Percentiles rank a stretch among this genome's conserved stretches.
phyloP scores from a whole-genome alignment of 2,329 filamentous ascomycete genomes.

The Aspergillus sclerotialis region DNA sequence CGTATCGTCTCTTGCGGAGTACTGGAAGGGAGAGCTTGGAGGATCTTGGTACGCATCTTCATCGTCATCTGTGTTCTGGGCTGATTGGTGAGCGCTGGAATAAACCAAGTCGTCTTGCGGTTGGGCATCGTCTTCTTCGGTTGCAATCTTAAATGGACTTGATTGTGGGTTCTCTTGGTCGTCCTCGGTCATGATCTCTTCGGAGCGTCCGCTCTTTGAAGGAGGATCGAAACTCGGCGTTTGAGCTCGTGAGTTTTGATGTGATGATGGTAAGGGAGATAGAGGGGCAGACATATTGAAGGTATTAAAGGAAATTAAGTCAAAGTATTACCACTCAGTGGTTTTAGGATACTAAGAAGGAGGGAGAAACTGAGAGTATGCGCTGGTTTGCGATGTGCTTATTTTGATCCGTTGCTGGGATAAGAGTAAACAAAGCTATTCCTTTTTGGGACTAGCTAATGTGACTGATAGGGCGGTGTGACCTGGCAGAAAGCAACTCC shows the following conservation, averaged over 20 bases:
- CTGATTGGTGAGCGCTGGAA: conserved; percentile 11
- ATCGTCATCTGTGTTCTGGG: conserved; percentile 14
- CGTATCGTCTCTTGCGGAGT: conserved; percentile 25
- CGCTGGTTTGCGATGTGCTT: too few relatives aligned
- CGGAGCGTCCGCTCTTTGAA: conserved; percentile 10
- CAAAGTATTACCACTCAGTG: not conserved
- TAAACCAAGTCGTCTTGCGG: conserved; percentile 7
- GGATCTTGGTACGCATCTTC: conserved; percentile 12
- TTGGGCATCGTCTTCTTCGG: conserved; percentile 10
- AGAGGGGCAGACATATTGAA: conserved; percentile 32
- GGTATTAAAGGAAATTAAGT: not conserved
- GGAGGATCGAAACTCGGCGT: conserved; percentile 17
- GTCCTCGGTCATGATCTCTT: conserved; percentile 11
- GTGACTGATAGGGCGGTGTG: conserved; percentile 5
- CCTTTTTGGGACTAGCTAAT: conserved; percentile 10
- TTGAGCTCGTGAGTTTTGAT: conserved; percentile 32
- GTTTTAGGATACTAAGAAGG: too few relatives aligned
- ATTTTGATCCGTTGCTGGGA: conserved; percentile 19
- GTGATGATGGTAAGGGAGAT: conserved; percentile 34
- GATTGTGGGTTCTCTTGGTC: conserved; percentile 16
- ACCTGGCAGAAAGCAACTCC: conserved; percentile 6
- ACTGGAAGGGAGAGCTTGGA: conserved; percentile 33
- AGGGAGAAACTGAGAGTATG: too few relatives aligned
- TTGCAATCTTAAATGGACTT: conserved; percentile 22
- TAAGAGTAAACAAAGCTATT: conserved; percentile 26